phyloP scores from a whole-genome alignment of 495 filamentous ascomycete species.

The Physcia stellaris region DNA sequence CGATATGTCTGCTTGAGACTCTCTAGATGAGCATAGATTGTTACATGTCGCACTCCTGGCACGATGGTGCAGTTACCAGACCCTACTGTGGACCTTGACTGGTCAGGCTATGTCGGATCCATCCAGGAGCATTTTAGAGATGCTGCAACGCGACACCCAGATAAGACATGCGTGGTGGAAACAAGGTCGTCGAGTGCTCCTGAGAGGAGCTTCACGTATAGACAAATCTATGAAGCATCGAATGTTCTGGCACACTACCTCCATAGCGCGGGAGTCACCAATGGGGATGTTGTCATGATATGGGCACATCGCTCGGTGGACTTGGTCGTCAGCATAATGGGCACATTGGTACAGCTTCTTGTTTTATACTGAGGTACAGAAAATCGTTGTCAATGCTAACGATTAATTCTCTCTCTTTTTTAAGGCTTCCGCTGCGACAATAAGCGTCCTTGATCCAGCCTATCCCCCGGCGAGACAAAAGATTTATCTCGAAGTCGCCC shows the following conservation, averaged over 20 bases:
- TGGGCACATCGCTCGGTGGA: slow-evolving; percentile 74
- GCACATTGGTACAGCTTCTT: slow-evolving; percentile 35
- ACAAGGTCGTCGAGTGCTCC: slow-evolving; percentile 50
- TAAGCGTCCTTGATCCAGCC: slow-evolving; percentile 72
- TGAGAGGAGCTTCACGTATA: slow-evolving; percentile 65
- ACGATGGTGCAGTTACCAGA: too few relatives aligned
- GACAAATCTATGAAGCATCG: slow-evolving; percentile 74
- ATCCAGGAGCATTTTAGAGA: slow-evolving; percentile 67
- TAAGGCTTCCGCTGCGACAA: slow-evolving; percentile 51
- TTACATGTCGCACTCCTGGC: too few relatives aligned
- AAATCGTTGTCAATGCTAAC: too few relatives aligned
- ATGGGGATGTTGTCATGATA: slow-evolving; percentile 88
- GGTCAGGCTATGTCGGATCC: slow-evolving; percentile 66
- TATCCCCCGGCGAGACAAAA: slow-evolving; percentile 83
- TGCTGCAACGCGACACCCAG: slow-evolving; percentile 64
- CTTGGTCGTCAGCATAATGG: slow-evolving; percentile 44
- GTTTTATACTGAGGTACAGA: not conserved
- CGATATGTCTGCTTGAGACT: not conserved
- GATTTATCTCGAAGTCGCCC: slow-evolving; percentile 81
- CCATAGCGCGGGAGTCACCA: slow-evolving; percentile 52
- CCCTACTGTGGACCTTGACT: slow-evolving; percentile 65
- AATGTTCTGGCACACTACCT: slow-evolving; percentile 72
- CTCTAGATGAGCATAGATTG: too few relatives aligned
- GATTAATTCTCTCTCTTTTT: not conserved
- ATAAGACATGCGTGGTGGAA: slow-evolving; percentile 70